Conservation (phyloP, 2,329 filamentous ascomycete species). For the Talaromyces atroroseus region DNA sequence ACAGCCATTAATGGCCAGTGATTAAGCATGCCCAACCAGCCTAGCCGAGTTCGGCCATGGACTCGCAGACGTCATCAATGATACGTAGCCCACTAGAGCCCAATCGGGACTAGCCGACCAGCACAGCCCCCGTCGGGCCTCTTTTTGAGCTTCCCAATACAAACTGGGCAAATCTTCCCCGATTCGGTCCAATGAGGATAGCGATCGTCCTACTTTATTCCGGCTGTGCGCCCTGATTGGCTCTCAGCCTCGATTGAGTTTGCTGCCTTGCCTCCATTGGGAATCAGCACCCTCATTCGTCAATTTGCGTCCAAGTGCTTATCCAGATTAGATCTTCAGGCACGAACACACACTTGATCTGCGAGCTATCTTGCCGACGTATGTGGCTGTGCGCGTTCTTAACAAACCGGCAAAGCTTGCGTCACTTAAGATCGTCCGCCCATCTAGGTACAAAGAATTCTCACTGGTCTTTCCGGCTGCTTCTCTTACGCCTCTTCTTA, state of each 20-base stretch:
- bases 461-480: not conserved
- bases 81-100: not conserved
- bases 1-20: not conserved
- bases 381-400: not conserved
- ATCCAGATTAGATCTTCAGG: no score
- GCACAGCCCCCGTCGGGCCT: not conserved
- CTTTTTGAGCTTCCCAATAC: no score
- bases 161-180: not conserved
- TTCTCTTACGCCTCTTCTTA: conserved; percentile 4
- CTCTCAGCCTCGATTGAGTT: not conserved
- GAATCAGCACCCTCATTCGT: not conserved
- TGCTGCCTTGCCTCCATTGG: no score
- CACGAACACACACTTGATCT: not conserved
- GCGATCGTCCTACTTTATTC: not conserved
- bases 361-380: not conserved
- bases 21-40: no score
- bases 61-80: not conserved
- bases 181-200: not conserved
- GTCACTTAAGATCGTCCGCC: no score
- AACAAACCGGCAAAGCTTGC: no score
- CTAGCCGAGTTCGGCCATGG: no score
- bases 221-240: not conserved
- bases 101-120: not conserved
- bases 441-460: not conserved
- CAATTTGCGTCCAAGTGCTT: no score